Conservation (phyloP, 352 stramenopile genomes). For the Pythium aphanidermatum region DNA sequence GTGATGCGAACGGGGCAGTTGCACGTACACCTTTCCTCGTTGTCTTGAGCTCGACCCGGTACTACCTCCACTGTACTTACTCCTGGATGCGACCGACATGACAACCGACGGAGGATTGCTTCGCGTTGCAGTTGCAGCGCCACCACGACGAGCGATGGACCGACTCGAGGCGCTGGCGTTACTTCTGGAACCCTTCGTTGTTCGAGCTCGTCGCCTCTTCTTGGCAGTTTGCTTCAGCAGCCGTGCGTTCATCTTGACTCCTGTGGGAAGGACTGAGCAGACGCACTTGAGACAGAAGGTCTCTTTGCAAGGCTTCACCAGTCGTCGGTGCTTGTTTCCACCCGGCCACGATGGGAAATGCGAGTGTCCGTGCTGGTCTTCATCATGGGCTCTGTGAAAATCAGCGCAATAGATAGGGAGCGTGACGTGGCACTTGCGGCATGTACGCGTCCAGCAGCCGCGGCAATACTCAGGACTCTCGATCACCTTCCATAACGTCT, state of each 20-base stretch:
- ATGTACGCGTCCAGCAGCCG: slow-evolving; percentile 61
- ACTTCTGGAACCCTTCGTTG: slow-evolving; percentile 14
- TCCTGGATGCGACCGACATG: not conserved
- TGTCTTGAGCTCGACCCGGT: slow-evolving; percentile 2
- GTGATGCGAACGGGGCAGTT: slow-evolving; percentile 9
- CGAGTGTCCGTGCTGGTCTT: slow-evolving; percentile 5
- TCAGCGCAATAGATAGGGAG: slow-evolving; percentile 76
- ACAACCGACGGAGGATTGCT: slow-evolving; percentile 1
- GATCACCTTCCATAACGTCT: slow-evolving; percentile 62
- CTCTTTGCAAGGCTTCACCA: slow-evolving; percentile 48
- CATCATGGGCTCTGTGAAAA: slow-evolving; percentile 32
- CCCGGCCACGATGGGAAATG: not conserved
- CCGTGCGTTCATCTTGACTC: slow-evolving; percentile 57
- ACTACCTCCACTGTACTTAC: not conserved
- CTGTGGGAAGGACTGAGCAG: slow-evolving; percentile 54
- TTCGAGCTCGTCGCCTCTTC: slow-evolving; percentile 47
- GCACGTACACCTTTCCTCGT: slow-evolving; percentile 14
- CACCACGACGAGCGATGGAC: slow-evolving; percentile 10
- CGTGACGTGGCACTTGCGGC: slow-evolving; percentile 53
- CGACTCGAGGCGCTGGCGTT: slow-evolving; percentile 16
- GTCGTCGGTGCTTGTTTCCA: slow-evolving; percentile 4
- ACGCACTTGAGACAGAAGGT: slow-evolving; percentile 73
- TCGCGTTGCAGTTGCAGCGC: slow-evolving; percentile 3
- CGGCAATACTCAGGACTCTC: slow-evolving; percentile 40
- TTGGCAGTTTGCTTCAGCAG: slow-evolving; percentile 47